These are phyloP conservation scores for Aspergillus oerlinghausenensis DNA, from an alignment of 2,329 filamentous ascomycete genomes.

Conservation along the genomic window DNA sequence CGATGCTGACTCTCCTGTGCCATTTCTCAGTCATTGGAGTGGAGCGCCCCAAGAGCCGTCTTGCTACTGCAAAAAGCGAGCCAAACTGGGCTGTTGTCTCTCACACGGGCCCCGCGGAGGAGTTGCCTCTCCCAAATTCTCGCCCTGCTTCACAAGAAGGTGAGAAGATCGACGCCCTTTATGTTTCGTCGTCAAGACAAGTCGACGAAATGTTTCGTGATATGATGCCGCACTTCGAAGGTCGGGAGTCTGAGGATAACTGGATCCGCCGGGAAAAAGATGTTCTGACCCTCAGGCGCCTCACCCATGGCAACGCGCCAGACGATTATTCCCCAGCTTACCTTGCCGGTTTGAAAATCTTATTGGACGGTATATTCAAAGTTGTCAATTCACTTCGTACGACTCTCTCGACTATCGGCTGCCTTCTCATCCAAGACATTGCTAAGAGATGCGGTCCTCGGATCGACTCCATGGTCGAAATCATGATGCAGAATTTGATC, in stretches of 20 bases:
- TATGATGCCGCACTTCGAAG: conserved; percentile 79
- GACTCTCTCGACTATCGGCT: conserved; percentile 83
- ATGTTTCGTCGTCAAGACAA: conserved; percentile 78
- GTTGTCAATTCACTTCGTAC: conserved; percentile 77
- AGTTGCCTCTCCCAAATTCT: conserved; percentile 27
- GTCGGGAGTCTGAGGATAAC: conserved; percentile 83
- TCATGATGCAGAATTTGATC: conserved; percentile 82
- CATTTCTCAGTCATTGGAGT: conserved; percentile 7
- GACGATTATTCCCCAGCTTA: conserved; percentile 71
- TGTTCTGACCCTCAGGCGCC: conserved; percentile 67
- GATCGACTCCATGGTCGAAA: conserved; percentile 84
- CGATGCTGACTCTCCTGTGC: background rate
- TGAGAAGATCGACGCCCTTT: conserved; percentile 71
- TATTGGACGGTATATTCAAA: conserved; percentile 87
- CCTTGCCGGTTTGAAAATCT: conserved; percentile 62
- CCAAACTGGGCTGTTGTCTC: conserved; percentile 15
- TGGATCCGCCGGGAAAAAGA: conserved; percentile 84
- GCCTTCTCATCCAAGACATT: conserved; percentile 77
- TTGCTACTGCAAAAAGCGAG: conserved; percentile 17
- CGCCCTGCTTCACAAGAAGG: conserved; percentile 46
- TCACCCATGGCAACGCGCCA: conserved; percentile 79
- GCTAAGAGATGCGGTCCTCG: conserved; percentile 69
- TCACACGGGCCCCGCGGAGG: conserved; percentile 13
- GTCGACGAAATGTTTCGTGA: conserved; percentile 81
- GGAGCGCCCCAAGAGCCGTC: conserved; percentile 16